These are phyloP conservation scores for Tylopilus balloui DNA, from an alignment of 768 basidiomycete species.

Conservation along the genomic window DNA sequence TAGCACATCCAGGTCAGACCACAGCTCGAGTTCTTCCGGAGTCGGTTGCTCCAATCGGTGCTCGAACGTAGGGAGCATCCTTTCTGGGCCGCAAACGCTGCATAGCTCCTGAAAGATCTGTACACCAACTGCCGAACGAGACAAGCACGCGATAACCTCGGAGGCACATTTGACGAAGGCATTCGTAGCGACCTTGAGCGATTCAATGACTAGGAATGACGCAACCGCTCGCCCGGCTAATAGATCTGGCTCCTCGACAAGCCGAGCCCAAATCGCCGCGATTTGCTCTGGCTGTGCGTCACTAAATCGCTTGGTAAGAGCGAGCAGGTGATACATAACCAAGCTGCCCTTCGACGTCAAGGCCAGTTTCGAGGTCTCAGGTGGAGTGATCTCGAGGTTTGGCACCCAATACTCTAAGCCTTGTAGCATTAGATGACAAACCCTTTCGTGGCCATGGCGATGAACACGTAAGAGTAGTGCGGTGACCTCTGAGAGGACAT, in stretches of 20 bases:
- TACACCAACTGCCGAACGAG: conserved; percentile 67
- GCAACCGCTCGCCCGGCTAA: conserved; percentile 76
- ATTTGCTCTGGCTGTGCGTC: conserved; percentile 78
- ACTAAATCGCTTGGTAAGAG: conserved; percentile 74
- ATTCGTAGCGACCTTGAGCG: conserved; percentile 74
- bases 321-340: conserved; percentile 75
- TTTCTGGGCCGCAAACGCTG: conserved; percentile 74
- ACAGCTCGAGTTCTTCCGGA: conserved; percentile 65
- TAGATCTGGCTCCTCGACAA: conserved; percentile 68
- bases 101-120: conserved; percentile 82
- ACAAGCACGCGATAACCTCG: conserved; percentile 79
- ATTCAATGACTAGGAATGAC: conserved; percentile 83
- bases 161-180: conserved; percentile 76
- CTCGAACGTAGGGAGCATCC: conserved; percentile 76
- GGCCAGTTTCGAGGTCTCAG: conserved; percentile 35
- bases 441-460: conserved; percentile 42
- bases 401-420: conserved; percentile 82
- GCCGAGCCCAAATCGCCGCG: conserved; percentile 68
- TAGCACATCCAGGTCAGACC: conserved; percentile 74
- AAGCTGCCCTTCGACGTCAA: conserved; percentile 47
- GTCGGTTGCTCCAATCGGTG: conserved; percentile 60
- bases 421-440: conserved; percentile 63
- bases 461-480: conserved; percentile 66
- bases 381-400: conserved; percentile 54
- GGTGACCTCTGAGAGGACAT: conserved; percentile 67